Conservation (phyloP, 2,329 filamentous ascomycete species). For the Penicillium sp. region DNA sequence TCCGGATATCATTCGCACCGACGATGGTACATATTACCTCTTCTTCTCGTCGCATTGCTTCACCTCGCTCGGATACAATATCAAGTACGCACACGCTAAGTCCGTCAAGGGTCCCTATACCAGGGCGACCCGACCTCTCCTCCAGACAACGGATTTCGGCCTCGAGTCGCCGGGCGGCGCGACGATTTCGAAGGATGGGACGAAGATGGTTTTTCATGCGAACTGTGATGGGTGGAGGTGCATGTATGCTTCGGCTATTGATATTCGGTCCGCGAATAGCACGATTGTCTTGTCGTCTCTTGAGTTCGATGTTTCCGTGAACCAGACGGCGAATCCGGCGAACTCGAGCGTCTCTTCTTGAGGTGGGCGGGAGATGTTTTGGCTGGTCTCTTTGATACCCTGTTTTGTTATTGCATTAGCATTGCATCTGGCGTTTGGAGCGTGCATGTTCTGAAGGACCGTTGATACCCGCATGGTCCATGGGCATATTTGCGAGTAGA, state of each 20-base stretch:
- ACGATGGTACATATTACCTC: constrained; percentile 56
- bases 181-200: constrained; percentile 29
- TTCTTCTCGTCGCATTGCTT: constrained; percentile 67
- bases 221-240: constrained; percentile 29
- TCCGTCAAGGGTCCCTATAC: constrained; percentile 42
- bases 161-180: constrained; percentile 33
- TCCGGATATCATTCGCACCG: constrained; percentile 51
- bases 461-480: constrained; percentile 11
- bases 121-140: constrained; percentile 33
- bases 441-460: neutral
- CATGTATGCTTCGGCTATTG: constrained; percentile 31
- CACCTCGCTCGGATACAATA: constrained; percentile 57
- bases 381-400: neutral
- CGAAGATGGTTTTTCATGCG: constrained; percentile 36
- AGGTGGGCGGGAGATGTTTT: neutral
- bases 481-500: neutral
- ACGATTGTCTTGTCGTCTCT: constrained; percentile 19
- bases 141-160: constrained; percentile 36
- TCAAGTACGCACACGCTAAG: constrained; percentile 60
- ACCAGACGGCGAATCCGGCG: neutral
- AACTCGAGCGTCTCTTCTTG: constrained; percentile 1
- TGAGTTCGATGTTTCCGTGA: constrained; percentile 2
- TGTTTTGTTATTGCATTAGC: neutral
- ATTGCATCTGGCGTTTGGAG: constrained; percentile 3
- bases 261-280: constrained; percentile 23